Percentiles rank a stretch among this genome's conserved stretches.
Evolutionary conservation across 2,329 filamentous ascomycete genomes (phyloP).

Genomic region (Scedosporium boydii): DNA sequence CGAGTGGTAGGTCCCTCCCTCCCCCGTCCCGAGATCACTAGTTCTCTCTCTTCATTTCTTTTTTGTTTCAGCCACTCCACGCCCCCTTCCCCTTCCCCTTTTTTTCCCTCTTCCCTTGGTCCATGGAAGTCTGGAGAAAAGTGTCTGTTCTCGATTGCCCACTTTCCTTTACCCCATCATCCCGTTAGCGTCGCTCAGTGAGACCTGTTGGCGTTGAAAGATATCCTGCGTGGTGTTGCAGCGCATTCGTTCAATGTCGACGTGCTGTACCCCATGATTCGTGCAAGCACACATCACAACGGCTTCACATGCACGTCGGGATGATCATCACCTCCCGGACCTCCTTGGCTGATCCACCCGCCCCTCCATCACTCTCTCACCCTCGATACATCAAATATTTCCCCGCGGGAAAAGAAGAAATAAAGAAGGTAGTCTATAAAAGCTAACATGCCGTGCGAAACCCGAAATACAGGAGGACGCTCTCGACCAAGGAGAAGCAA

Average conservation of each 20-base stretch:
- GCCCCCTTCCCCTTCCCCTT: neutral
- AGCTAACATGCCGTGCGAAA: neutral
- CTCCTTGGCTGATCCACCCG: neutral
- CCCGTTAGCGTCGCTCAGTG: neutral
- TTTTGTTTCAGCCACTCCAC: neutral
- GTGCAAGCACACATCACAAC: neutral
- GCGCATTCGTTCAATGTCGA: neutral
- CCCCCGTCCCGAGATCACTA: too few relatives aligned
- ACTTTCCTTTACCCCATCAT: neutral
- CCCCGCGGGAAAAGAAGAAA: too few relatives aligned
- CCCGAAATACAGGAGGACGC: conserved; percentile 9
- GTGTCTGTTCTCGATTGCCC: neutral
- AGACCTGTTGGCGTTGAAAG: neutral
- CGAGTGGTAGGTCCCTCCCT: neutral
- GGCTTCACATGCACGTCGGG: neutral
- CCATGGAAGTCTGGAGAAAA: neutral
- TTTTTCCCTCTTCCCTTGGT: neutral
- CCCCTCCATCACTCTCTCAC: too few relatives aligned
- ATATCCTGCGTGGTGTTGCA: neutral
- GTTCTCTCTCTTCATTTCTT: neutral
- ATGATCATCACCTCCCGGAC: neutral
- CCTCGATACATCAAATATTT: too few relatives aligned
- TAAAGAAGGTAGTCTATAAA: too few relatives aligned
- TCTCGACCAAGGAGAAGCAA: conserved; percentile 12
- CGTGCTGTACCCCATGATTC: neutral